These are phyloP conservation scores for Aspergillus quadrilineatus DNA, from an alignment of 2,329 filamentous ascomycete genomes.

Conservation along the genomic window DNA sequence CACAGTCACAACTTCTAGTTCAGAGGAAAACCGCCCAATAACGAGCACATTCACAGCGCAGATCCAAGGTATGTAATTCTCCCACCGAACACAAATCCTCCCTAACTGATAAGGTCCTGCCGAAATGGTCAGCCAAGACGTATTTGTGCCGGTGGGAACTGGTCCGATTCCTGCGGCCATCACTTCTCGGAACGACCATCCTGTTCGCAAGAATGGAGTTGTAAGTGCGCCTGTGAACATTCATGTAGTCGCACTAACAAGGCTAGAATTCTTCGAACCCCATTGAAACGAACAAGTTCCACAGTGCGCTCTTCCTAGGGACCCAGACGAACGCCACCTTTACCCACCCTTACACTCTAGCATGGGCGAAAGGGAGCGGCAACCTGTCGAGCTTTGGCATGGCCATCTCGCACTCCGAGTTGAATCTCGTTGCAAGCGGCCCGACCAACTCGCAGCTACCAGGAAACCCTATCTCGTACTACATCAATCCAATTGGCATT, in stretches of 20 bases:
- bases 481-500: constrained; percentile 76
- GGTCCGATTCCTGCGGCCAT: constrained; percentile 41
- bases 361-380: constrained; percentile 66
- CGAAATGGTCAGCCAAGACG: constrained; percentile 39
- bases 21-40: too few species aligned
- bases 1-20: background rate
- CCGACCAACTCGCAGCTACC: constrained; percentile 52
- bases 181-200: constrained; percentile 41
- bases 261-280: constrained; percentile 34
- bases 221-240: constrained; percentile 27
- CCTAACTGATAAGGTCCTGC: constrained; percentile 5
- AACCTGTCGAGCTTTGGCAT: constrained; percentile 71
- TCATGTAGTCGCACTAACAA: constrained; percentile 12
- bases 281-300: constrained; percentile 59
- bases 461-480: constrained; percentile 65
- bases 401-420: constrained; percentile 70
- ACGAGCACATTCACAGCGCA: background rate
- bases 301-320: constrained; percentile 76
- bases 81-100: background rate
- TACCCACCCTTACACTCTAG: constrained; percentile 71
- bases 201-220: constrained; percentile 41
- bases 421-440: constrained; percentile 66
- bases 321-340: constrained; percentile 68
- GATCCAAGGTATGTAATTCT: constrained; percentile 8
- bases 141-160: constrained; percentile 44